Base-by-base conservation (phyloP, 495 filamentous ascomycete species). In the Tuber borchii region DNA sequence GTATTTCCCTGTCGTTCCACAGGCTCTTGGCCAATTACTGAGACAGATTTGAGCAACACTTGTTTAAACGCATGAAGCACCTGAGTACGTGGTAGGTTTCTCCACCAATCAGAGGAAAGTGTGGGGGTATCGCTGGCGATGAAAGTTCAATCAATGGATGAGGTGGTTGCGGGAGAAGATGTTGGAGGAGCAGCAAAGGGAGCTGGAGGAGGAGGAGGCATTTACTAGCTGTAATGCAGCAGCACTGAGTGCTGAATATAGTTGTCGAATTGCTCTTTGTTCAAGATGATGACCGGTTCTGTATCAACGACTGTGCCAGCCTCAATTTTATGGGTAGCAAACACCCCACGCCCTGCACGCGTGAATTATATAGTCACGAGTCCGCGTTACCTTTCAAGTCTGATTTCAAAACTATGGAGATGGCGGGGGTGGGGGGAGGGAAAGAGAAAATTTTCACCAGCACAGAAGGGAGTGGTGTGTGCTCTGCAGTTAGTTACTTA, bases 171-270 rank as follows among this genome's bases (percentile, higher is more conserved):
- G n/a, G 22, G 74, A 48, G 22, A 46, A 46, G 26, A 71, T 70
- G 74, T 46, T 79, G 44, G 26, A 71, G 74, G 56, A 73, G 65
- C 9, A 86, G 85, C 84, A 85, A 85, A 77, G 39, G 31, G 37
- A 39, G 2, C 26, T 34, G 43, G 31, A 31, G 22, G 48, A 74
- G 31, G 71, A 61, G 61, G 45, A 71, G 68, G 45, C 72, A 39
- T 84, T 79, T 83, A 89, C 88, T 89, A 90, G 45, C 87, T 90
- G 77, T 90, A 90, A 83, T 89, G 85, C 78, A 86, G 84, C 9
- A 89, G 76, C 19, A 79, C 75, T 1, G 88, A 89, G n/a, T 87
- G 83, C 65, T 83, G 83, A 45, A 88, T 84, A 81, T 87, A 84
- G 37, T 83, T 74, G 44, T 83, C 78, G 75, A 87, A 87, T 73